Base-by-base conservation (phyloP, 768 basidiomycete genomes). In the Chalciporus sphaerocephalus region DNA sequence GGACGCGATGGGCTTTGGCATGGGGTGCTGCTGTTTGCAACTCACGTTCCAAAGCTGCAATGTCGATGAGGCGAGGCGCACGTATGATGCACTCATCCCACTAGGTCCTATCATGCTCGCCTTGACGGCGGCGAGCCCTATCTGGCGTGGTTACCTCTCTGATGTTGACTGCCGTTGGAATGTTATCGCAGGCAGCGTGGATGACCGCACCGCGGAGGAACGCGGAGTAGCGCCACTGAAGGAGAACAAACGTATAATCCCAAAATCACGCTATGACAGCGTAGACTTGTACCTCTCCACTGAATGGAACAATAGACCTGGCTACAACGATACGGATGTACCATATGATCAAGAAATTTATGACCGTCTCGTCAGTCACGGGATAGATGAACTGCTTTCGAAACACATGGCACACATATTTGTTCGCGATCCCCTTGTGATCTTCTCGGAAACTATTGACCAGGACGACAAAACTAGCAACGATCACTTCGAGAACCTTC, bases 1-100 rank as follows among this genome's bases (percentile, higher is more conserved):
- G 74, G 96, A 99, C 65, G 94, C 96, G 8, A 98, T 98, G 96
- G 95, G 94, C 22, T 99, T 99, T 65, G 96, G 96, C 38, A 99
- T 98, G 96, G 96, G 96, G 6, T 98, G 95, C 55, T 95, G 92
- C 59, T 98, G 96, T 66, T 74, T 99, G 41, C 96, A 99, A 59
- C 76, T 98, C 50, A 99, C 96, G 12, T 97, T 98, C 71, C 96
- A 99, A 67, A 87, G 93, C 3, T 96, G 92, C 67, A 92, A 92
- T 69, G 83, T 99, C 21, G 76, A 79, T 24, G 93, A 99, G 63
- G 93, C 96, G 10, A 76, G 92, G 60, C 75, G 89, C 44, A 81
- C 97, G 69, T 99, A 99, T 62, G 96, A 99, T 63, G 90, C 89
- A n/a, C 74, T 99, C 40, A 84, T 96, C 17, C 96, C 96, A 10